These are phyloP conservation scores for Leccinum imitatum DNA, from an alignment of 768 basidiomycete genomes.

Conservation along the genomic window DNA sequence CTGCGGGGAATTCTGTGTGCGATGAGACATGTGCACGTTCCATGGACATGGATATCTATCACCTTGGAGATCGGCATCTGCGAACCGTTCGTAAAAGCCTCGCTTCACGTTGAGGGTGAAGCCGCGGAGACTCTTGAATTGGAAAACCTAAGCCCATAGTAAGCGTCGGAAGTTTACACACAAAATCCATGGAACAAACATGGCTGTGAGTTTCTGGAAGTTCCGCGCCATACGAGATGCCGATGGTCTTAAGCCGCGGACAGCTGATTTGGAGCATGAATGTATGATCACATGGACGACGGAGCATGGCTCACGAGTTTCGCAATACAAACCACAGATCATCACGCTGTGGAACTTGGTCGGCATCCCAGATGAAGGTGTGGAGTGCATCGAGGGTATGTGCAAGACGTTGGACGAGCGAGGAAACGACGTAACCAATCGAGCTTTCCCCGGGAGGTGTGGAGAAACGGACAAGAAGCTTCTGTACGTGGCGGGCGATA, in stretches of 20 bases:
- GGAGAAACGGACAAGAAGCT: conserved; percentile 47
- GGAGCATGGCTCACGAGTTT: conserved; percentile 47
- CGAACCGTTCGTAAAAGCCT: conserved; percentile 61
- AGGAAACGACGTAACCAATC: conserved; percentile 40
- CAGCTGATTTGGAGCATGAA: conserved; percentile 44
- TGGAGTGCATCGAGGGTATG: conserved; percentile 60
- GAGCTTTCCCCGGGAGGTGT: conserved; percentile 30
- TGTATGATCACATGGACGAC: not conserved
- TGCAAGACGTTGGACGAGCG: conserved; percentile 51
- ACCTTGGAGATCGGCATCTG: conserved; percentile 58
- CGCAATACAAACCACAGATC: conserved; percentile 80
- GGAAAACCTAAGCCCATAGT: conserved; percentile 52
- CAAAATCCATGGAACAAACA: conserved; percentile 40
- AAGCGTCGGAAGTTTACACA: not conserved
- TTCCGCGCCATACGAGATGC: conserved; percentile 59
- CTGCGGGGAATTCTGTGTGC: conserved; percentile 23
- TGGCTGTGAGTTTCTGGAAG: conserved; percentile 60
- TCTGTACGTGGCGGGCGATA: conserved; percentile 67
- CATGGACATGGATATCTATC: not conserved
- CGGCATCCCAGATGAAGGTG: conserved; percentile 71
- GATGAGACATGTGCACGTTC: conserved; percentile 5
- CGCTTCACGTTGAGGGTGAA: conserved; percentile 61
- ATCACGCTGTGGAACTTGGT: conserved; percentile 61
- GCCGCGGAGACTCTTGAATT: conserved; percentile 60
- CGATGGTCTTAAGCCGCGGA: conserved; percentile 60